Evolutionary conservation across 352 stramenopile genomes (phyloP).

Genomic region (Globisporangium iwayamae): DNA sequence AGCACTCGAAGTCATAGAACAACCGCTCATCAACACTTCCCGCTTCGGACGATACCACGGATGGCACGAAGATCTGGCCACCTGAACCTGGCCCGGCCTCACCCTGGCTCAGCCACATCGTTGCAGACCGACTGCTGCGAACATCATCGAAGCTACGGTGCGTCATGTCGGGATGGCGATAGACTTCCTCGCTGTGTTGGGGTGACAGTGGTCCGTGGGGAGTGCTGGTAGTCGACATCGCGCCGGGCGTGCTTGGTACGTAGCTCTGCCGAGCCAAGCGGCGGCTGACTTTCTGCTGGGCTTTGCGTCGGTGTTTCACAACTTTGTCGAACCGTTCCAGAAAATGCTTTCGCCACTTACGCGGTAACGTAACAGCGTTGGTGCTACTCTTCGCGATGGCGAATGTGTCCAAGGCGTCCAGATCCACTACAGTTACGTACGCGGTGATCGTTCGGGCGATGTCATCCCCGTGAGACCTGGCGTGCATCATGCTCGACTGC

Average conservation of each 20-base stretch:
- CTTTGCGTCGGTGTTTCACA: conserved; percentile 56
- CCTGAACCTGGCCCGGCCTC: conserved; percentile 17
- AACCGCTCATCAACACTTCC: conserved; percentile 41
- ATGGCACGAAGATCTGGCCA: conserved; percentile 29
- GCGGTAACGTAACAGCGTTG: conserved; percentile 56
- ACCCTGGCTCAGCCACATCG: conserved; percentile 13
- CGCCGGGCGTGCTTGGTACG: conserved; percentile 34
- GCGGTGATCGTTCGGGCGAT: conserved; percentile 40
- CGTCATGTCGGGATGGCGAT: conserved; percentile 25
- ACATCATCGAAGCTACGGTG: conserved; percentile 41
- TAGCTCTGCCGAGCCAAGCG: conserved; percentile 18
- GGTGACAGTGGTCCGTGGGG: conserved; percentile 25
- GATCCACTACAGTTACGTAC: conserved; percentile 67
- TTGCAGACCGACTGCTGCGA: conserved; percentile 32
- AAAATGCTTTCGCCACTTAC: conserved; percentile 77
- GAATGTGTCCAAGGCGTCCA: conserved; percentile 55
- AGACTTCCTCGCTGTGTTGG: conserved; percentile 14
- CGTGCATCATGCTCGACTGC: conserved; percentile 51
- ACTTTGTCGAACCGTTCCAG: conserved; percentile 70
- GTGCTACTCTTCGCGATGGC: conserved; percentile 48
- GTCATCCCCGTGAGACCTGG: conserved; percentile 46
- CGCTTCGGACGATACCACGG: conserved; percentile 8
- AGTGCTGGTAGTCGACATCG: conserved; percentile 23
- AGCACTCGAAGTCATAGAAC: conserved; percentile 62
- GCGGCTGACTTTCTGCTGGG: conserved; percentile 46